These are phyloP conservation scores for Neocatenulostroma microsporum DNA, from an alignment of 2,329 filamentous ascomycete species.

Conservation along the genomic window DNA sequence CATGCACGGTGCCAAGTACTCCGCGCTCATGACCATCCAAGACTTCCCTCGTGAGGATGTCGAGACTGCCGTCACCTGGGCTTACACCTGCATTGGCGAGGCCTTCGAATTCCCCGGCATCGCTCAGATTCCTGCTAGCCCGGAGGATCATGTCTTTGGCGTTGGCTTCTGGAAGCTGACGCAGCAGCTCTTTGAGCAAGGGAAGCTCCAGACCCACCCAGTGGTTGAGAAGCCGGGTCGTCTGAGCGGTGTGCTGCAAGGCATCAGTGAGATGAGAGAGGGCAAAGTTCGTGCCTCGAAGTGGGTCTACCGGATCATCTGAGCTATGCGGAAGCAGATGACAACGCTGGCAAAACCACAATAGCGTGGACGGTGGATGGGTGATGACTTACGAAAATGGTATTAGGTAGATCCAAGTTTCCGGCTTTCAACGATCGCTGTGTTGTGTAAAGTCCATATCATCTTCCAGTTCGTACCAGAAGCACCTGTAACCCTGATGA, in stretches of 20 bases:
- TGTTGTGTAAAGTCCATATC: too few relatives aligned
- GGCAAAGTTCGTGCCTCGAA: constrained; percentile 37
- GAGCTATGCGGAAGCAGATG: too few relatives aligned
- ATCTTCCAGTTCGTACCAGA: too few relatives aligned
- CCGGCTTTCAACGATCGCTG: too few relatives aligned
- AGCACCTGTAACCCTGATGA: too few relatives aligned
- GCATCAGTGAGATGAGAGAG: constrained; percentile 32
- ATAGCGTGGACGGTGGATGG: too few relatives aligned
- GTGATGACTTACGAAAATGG: too few relatives aligned
- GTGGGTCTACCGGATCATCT: constrained; percentile 38
- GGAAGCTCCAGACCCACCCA: constrained; percentile 35
- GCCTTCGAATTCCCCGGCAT: constrained; percentile 33
- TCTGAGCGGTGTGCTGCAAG: constrained; percentile 33
- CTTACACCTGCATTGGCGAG: constrained; percentile 11
- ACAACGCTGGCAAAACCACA: too few relatives aligned
- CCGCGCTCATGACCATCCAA: constrained; percentile 10
- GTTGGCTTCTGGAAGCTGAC: constrained; percentile 29
- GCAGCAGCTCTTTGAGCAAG: constrained; percentile 30
- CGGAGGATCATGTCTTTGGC: constrained; percentile 31
- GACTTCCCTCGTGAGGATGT: constrained; percentile 10
- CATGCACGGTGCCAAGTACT: constrained; percentile 9
- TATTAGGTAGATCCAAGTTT: too few relatives aligned
- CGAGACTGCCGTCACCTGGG: constrained; percentile 12
- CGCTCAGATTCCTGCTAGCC: constrained; percentile 22
- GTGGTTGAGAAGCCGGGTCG: constrained; percentile 31